Evolutionary conservation across 345 rosid genomes (phyloP), one percentile per base, ranked within the genome.

Genomic region (Xanthoceras sorbifolium): DNA sequence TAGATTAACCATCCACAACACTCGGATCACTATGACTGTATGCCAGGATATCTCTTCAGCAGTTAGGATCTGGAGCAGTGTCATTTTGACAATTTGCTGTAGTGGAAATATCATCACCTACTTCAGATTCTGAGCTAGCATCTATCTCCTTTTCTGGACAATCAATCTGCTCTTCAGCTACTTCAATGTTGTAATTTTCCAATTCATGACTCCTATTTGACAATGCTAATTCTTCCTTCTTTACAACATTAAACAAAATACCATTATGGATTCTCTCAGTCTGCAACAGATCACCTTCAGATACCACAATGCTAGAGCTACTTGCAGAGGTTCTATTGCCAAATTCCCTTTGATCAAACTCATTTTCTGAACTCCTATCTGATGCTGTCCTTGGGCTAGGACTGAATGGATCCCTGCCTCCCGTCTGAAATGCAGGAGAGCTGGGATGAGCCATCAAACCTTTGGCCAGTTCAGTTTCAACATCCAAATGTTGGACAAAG

Each of bases 211-310:
- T 81, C 81, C 88, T 81, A 31, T 36, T 79, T 28, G 92, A 36
- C 29, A 64, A 67, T 34, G 86, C 82, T 87, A 91, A 66, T 76
- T 79, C 85, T 71, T 86, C 94, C 81, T 85, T 91, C 85, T 82
- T 91, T 3, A 92, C 97, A 0, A 93, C 80, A 32, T 93, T 92
- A 69, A 96, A 80, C 81, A 96, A 86, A 73, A 96, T 73, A 20
- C 98, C 99, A 23, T 91, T 90, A 9, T 77, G 78, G 31, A 85
- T 84, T 69, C 86, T 89, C 69, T 94, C 97, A 36, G 97, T 90
- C 78, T 92, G 97, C 79, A 93, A 76, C 68, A 90, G 90, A 83
- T 93, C 95, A 9, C 99, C 98, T 87, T 92, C 98, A 6, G 84
- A 60, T 0, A 96, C 98, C 60, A 75, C 78, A 40, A 96, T 86